Evolutionary conservation across 257 asterid genomes (phyloP), one percentile per base, ranked within the genome.

Genomic region (Solanum sparsipilum): DNA sequence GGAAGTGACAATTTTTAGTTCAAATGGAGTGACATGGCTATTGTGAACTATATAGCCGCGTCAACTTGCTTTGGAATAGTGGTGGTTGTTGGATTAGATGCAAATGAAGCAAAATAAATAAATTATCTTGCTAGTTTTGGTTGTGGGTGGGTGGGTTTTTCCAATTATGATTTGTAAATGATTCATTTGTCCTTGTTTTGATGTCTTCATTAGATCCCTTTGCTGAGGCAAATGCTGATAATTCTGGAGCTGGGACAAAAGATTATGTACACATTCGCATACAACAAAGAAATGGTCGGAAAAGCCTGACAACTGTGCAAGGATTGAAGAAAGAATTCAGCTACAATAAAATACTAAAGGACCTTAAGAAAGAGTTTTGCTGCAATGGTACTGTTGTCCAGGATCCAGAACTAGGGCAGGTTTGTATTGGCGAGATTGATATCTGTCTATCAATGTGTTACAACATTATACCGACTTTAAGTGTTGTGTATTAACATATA

Each of bases 371-470:
- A 87, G 95, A 92, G 86, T 93, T 93, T 88, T 93, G 95, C 89
- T 92, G 95, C 92, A 94, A 94, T 93, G 96, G 98, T 87, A 94
- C 96, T 86, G 95, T 94, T 87, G 96, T 94, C 68, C 95, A 94
- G 89, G 98, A 94, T 88, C 93, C 94, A 25, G 98, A 93, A 87
- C 89, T 94, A 89, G 98, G 98, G 89, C 94, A 94, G 93, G 97
- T 94, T 18, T 82, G 87, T 86, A 5, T 79, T 6, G 16, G 29
- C 31, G 56, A 83, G 65, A 83, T 46, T 2, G 75, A 6, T 39
- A n/a, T 76, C n/a, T 23, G 56, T 35, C 34, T 60, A 16, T 84
- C 25, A n/a, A 36, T n/a, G 21, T 29, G 20, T 41, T 38, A 6
- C 27, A 5, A 31, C 35, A 4, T 18, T 3, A 7, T 29, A 23